Evolutionary conservation across 2,329 filamentous ascomycete species (phyloP).

Genomic region (Beauveria sp.): DNA sequence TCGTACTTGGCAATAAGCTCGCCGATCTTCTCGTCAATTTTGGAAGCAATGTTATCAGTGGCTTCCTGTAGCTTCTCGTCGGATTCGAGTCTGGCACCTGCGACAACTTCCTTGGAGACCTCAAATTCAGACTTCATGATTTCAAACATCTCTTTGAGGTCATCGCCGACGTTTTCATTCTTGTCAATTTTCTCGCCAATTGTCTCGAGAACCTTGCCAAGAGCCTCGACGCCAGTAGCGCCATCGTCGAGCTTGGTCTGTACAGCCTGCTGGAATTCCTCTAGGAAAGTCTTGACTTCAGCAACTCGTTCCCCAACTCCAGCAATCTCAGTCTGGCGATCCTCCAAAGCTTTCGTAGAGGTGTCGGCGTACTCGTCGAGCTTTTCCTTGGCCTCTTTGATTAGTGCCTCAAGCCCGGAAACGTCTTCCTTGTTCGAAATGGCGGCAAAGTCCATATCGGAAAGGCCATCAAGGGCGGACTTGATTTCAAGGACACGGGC

Average conservation of each 20-base stretch:
- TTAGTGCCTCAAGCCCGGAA: slow-evolving; percentile 50
- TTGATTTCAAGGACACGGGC: slow-evolving; percentile 82
- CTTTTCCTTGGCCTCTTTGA: slow-evolving; percentile 65
- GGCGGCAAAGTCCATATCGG: slow-evolving; percentile 60
- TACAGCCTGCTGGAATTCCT: slow-evolving; percentile 70
- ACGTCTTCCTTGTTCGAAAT: slow-evolving; percentile 73
- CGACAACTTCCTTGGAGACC: slow-evolving; percentile 70
- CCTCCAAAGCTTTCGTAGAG: slow-evolving; percentile 71
- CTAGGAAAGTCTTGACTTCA: slow-evolving; percentile 69
- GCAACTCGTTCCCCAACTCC: slow-evolving; percentile 69
- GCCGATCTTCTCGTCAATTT: slow-evolving; percentile 59
- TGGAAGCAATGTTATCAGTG: slow-evolving; percentile 44
- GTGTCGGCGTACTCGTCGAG: slow-evolving; percentile 61
- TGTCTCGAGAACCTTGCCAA: slow-evolving; percentile 62
- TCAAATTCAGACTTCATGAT: slow-evolving; percentile 82
- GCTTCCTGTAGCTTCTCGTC: slow-evolving; percentile 66
- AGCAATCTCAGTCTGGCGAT: slow-evolving; percentile 75
- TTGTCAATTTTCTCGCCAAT: slow-evolving; percentile 55
- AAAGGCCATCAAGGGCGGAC: slow-evolving; percentile 63
- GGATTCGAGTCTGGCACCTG: slow-evolving; percentile 72
- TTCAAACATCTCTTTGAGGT: slow-evolving; percentile 64
- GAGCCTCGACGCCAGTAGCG: slow-evolving; percentile 60
- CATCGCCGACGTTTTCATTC: slow-evolving; percentile 50
- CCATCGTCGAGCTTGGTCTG: slow-evolving; percentile 72
- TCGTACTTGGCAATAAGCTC: slow-evolving; percentile 84